phyloP scores from a whole-genome alignment of 306 rosid genomes.

The Begonia masoniana region DNA sequence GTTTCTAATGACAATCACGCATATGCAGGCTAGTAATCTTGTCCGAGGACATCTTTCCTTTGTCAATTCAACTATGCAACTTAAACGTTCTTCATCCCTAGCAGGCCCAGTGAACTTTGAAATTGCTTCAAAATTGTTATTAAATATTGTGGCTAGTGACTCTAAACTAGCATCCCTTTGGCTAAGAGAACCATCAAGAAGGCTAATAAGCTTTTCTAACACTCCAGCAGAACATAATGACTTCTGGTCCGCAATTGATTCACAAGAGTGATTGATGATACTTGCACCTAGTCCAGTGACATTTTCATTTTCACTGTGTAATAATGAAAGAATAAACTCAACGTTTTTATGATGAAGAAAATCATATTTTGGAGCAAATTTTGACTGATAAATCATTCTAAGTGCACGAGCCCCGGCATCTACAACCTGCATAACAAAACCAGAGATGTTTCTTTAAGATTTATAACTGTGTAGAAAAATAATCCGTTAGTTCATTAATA shows the following conservation, averaged over 20 bases:
- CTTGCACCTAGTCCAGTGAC: conserved; percentile 87
- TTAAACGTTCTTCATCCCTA: conserved; percentile 39
- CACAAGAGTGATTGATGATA: conserved; percentile 72
- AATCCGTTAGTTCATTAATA: too few species aligned
- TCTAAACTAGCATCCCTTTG: conserved; percentile 93
- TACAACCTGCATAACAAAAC: conserved; percentile 44
- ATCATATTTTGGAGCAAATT: conserved; percentile 79
- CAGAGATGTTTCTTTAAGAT: not conserved
- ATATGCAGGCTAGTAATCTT: conserved; percentile 64
- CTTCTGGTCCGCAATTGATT: conserved; percentile 47
- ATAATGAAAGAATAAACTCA: conserved; percentile 62
- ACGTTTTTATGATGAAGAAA: conserved; percentile 43
- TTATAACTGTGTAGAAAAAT: too few species aligned
- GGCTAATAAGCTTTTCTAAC: conserved; percentile 49
- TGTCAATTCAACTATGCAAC: conserved; percentile 56
- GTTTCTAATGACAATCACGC: conserved; percentile 75
- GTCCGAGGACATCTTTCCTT: conserved; percentile 69
- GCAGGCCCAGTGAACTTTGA: conserved; percentile 52
- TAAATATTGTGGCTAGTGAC: conserved; percentile 57
- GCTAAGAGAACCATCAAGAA: conserved; percentile 67
- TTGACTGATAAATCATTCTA: conserved; percentile 82
- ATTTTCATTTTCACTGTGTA: conserved; percentile 67
- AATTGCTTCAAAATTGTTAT: conserved; percentile 48
- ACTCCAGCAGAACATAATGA: conserved; percentile 49
- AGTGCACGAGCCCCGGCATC: conserved; percentile 88